Evolutionary conservation across 805 yeast species (phyloP), one percentile per base, ranked within the genome.

Genomic region (Metschnikowia proteae): DNA sequence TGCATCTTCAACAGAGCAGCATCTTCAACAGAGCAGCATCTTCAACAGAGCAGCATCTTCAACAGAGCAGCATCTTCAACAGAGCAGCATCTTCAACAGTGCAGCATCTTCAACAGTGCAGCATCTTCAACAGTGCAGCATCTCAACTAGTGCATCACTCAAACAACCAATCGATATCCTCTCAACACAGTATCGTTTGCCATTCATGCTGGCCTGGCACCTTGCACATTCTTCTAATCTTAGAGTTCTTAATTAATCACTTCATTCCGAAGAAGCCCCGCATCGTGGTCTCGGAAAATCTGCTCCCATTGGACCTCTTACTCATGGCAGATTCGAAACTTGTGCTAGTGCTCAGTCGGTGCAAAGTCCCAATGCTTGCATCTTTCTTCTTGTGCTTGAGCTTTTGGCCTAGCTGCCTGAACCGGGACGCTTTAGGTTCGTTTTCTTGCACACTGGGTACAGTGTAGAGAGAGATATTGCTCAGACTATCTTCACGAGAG

Each of bases 251-350:
- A 17, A 17, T 17, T 28, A 28, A 28, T 13, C 23, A 38, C 23
- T 49, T 38, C 38, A 33, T 47, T 30, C 49, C 51, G 22, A 47
- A 43, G 11, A 50, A 41, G 4, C 51, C 50, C 11, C 51, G 35
- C 25, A 38, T 45, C 7, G 50, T 36, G 25, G 29, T 22, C 26
- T 45, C 47, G 5, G 50, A 47, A 2, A 43, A 3, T 29, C 29
- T 43, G 48, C 53, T 50, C 9, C 22, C 28, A 28, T 22, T 41
- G n/a, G 62, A 60, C 36, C 37, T 50, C 25, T 52, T 54, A 42
- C 65, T 63, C n/a, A 46, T 45, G 2, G 48, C 45, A 1, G 66
- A 60, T 30, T 47, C 51, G 22, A 60, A 40, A 48, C 67, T 64
- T 22, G 40, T 45, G 22, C 53, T 44, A 17, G 66, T 57, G 10